phyloP scores from a whole-genome alignment of 768 basidiomycete genomes.

The Russula virescens region DNA sequence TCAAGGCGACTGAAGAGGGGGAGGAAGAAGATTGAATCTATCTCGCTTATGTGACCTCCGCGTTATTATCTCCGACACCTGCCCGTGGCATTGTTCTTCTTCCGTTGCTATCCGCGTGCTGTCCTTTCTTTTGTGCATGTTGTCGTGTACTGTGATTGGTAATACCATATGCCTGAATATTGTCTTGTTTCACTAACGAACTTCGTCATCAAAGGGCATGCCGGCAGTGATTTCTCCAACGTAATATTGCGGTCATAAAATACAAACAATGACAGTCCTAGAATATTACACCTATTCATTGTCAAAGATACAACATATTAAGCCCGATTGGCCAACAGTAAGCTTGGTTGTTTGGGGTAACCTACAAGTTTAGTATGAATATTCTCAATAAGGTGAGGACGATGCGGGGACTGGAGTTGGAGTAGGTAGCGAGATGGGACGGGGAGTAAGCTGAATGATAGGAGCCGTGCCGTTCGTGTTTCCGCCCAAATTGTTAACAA shows the following conservation, averaged over 20 bases:
- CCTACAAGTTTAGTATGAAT: not conserved
- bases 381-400: not conserved
- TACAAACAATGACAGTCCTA: not conserved
- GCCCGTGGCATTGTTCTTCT: not conserved
- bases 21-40: conserved; percentile 17
- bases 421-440: not conserved
- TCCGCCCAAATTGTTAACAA: not conserved
- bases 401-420: not conserved
- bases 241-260: not conserved
- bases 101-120: conserved; percentile 12
- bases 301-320: not conserved
- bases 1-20: conserved; percentile 1
- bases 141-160: conserved; percentile 11
- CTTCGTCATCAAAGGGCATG: not conserved
- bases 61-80: not conserved
- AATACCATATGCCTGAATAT: conserved; percentile 18
- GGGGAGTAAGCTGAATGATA: conserved; percentile 10
- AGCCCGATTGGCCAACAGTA: not conserved
- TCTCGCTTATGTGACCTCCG: not conserved
- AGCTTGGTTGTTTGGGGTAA: not conserved
- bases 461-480: not conserved
- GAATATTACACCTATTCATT: not conserved
- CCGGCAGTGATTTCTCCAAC: not conserved
- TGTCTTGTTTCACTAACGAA: not conserved
- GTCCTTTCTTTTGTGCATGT: conserved; percentile 12